Conservation (phyloP, 2,329 filamentous ascomycete genomes). For the Fusarium verrucosum region DNA sequence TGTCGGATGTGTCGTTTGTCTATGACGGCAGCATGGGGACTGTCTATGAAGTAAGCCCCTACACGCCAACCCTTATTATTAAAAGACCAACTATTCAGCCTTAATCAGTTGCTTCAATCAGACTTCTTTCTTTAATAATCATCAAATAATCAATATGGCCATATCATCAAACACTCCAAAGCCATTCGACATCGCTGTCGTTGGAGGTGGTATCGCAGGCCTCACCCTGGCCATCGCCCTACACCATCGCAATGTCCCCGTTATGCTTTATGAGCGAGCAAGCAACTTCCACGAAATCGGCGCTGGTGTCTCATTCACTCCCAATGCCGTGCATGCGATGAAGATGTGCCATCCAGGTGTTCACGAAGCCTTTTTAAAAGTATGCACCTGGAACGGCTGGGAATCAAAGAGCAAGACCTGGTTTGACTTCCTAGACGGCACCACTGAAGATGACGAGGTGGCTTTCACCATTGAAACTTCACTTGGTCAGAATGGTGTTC, state of each 20-base stretch:
- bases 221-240: slow-evolving; percentile 59
- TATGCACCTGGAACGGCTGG: slow-evolving; percentile 41
- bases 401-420: slow-evolving; percentile 35
- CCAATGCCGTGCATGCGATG: slow-evolving; percentile 61
- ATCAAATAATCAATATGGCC: neutral
- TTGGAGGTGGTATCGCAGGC: slow-evolving; percentile 63
- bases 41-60: neutral
- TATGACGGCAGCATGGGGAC: slow-evolving; percentile 8
- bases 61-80: neutral
- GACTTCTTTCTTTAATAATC: neutral
- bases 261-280: slow-evolving; percentile 59
- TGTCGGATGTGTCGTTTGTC: slow-evolving; percentile 1
- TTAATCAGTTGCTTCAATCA: neutral
- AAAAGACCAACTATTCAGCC: neutral
- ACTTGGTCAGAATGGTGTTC: slow-evolving; percentile 46
- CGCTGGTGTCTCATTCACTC: slow-evolving; percentile 61
- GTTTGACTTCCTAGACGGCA: slow-evolving; percentile 42
- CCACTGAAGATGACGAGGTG: slow-evolving; percentile 5
- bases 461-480: slow-evolving; percentile 33
- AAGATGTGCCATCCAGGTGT: slow-evolving; percentile 50
- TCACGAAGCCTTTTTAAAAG: slow-evolving; percentile 44
- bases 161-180: slow-evolving; percentile 11
- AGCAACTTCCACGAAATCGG: slow-evolving; percentile 57
- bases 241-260: slow-evolving; percentile 53
- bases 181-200: slow-evolving; percentile 53